phyloP scores from a whole-genome alignment of 441 rosid species.

The Adansonia gregorii region DNA sequence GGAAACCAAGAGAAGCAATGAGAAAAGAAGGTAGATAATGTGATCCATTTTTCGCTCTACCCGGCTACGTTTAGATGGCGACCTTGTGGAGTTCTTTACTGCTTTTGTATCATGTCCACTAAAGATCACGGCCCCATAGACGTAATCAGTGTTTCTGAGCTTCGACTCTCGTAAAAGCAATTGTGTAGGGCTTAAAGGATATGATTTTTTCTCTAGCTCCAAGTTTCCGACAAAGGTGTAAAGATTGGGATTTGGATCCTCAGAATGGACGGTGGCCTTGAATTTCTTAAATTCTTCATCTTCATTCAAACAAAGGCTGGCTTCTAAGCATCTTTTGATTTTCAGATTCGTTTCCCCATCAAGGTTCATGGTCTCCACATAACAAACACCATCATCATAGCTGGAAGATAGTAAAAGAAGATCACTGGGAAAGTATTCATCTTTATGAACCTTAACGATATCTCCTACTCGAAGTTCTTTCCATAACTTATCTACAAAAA shows the following conservation, averaged over 20 bases:
- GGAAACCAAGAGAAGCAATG: slow-evolving; percentile 58
- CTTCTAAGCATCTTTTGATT: slow-evolving; percentile 61
- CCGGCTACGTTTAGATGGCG: slow-evolving; percentile 72
- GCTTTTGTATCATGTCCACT: slow-evolving; percentile 76
- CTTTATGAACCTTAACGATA: slow-evolving; percentile 61
- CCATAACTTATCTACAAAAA: slow-evolving; percentile 55
- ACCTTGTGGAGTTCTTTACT: slow-evolving; percentile 58
- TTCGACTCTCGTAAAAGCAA: slow-evolving; percentile 75
- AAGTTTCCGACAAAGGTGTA: slow-evolving; percentile 73
- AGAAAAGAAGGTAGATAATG: slow-evolving; percentile 67
- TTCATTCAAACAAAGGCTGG: slow-evolving; percentile 45
- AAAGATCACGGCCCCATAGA: slow-evolving; percentile 71
- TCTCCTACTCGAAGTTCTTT: slow-evolving; percentile 65
- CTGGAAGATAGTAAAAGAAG: slow-evolving; percentile 67
- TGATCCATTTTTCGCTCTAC: slow-evolving; percentile 73
- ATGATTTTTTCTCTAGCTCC: slow-evolving; percentile 47
- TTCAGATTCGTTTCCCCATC: slow-evolving; percentile 84
- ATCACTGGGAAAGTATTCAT: slow-evolving; percentile 71
- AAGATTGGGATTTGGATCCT: slow-evolving; percentile 76
- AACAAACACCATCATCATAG: slow-evolving; percentile 77
- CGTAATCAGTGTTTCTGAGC: slow-evolving; percentile 68
- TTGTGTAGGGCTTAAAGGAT: slow-evolving; percentile 63
- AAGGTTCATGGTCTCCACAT: slow-evolving; percentile 84
- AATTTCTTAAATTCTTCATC: slow-evolving; percentile 48
- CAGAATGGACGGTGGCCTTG: slow-evolving; percentile 53